Evolutionary conservation across 768 basidiomycete species (phyloP).

Genomic region (Trametes meyenii): DNA sequence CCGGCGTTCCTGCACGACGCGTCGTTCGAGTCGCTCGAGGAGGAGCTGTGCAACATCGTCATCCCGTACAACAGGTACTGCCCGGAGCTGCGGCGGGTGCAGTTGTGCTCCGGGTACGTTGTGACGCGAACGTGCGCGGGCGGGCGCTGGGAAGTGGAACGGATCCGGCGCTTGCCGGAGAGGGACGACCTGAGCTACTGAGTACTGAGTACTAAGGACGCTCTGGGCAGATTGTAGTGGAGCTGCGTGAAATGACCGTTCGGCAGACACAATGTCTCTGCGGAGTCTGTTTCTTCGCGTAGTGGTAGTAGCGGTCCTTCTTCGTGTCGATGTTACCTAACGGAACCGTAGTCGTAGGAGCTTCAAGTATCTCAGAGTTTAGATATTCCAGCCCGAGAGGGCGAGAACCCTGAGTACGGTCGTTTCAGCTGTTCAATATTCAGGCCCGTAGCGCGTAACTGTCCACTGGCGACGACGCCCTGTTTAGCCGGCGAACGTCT

Average conservation of each 20-base stretch:
- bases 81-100: constrained; percentile 42
- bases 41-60: constrained; percentile 40
- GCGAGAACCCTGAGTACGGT: no score
- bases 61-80: constrained; percentile 49
- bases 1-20: constrained; percentile 26
- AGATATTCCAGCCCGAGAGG: no score
- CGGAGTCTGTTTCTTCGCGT: no score
- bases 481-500: not conserved
- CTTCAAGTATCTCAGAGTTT: no score
- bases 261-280: not conserved
- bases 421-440: not conserved
- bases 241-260: not conserved
- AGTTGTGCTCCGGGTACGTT: constrained; percentile 42
- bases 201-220: not conserved
- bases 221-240: not conserved
- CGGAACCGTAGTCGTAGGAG: no score
- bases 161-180: not conserved
- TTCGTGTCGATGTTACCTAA: no score
- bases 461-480: no score
- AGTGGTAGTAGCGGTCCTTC: no score
- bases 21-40: constrained; percentile 30
- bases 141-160: constrained; percentile 36
- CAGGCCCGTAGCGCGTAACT: not conserved
- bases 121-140: constrained; percentile 43
- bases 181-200: constrained; percentile 19